Conservation (phyloP, 768 basidiomycete species). For the Trametes punicea region DNA sequence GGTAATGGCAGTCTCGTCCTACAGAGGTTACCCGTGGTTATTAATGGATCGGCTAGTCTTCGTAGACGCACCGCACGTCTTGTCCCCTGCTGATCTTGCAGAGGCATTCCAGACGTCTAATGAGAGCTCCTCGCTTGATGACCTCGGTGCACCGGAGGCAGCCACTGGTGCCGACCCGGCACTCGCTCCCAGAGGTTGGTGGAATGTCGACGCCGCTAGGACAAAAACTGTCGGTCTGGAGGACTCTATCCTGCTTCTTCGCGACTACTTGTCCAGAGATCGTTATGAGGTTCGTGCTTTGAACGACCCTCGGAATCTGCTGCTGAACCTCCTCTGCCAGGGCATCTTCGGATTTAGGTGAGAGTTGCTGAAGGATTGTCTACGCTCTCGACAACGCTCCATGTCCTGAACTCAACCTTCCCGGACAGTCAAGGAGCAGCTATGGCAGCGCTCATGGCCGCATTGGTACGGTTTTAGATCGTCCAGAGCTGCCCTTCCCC, state of each 20-base stretch:
- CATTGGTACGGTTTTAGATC: slow-evolving; percentile 48
- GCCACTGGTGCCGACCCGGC: slow-evolving; percentile 44
- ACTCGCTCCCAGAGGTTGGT: slow-evolving; percentile 68
- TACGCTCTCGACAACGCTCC: too few relatives aligned
- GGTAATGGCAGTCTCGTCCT: slow-evolving; percentile 36
- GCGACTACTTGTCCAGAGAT: slow-evolving; percentile 53
- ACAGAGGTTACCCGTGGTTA: neutral
- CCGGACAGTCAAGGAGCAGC: slow-evolving; percentile 67
- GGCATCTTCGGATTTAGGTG: slow-evolving; percentile 82
- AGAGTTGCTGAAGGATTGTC: neutral
- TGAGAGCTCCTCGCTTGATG: slow-evolving; percentile 28
- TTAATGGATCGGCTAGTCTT: slow-evolving; percentile 49
- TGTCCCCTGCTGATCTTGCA: slow-evolving; percentile 62
- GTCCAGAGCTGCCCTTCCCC: neutral
- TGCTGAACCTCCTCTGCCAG: slow-evolving; percentile 34
- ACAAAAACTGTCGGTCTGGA: slow-evolving; percentile 54
- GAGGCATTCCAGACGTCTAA: slow-evolving; percentile 27
- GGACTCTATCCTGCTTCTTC: slow-evolving; percentile 51
- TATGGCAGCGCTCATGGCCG: slow-evolving; percentile 66
- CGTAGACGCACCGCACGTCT: slow-evolving; percentile 64
- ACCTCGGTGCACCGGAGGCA: slow-evolving; percentile 40
- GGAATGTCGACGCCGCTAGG: slow-evolving; percentile 51
- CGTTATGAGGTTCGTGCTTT: slow-evolving; percentile 56
- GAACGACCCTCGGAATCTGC: neutral
- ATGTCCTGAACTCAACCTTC: slow-evolving; percentile 4